Evolutionary conservation across 2,329 filamentous ascomycete species (phyloP), one percentile per base, ranked within the genome.

Genomic region (Cordyceps militaris): DNA sequence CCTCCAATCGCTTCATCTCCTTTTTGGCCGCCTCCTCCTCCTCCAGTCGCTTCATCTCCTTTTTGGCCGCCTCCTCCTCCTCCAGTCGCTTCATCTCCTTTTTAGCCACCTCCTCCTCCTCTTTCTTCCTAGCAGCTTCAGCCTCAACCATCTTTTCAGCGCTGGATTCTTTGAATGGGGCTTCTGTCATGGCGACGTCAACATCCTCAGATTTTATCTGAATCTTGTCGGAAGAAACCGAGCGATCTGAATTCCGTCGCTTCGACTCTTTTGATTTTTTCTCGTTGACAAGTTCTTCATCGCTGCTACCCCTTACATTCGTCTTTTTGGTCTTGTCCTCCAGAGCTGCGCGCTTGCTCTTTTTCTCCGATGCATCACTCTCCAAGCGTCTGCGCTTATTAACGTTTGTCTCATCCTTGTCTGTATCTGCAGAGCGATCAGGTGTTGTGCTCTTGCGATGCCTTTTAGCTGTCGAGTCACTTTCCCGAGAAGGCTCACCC

Each of bases 371-470:
- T 44, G 66, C 57, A 16, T 85, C 82, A 1, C 68, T 64, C 59
- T 86, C 83, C 3, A 87, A 65, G 34, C 81, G 82, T 58, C 84
- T 75, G 62, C 79, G 74, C 66, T 87, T 87, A 19, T 73, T 61
- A 16, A 81, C 76, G 9, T 66, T 74, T 56, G 68, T 66, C 30
- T 76, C 74, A 32, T 84, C 81, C 63, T 80, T 83, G 14, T 83
- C 80, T 1, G 71, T 73, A 21, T 76, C 73, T 59, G 75, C 79
- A n/a, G 74, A 74, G 40, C 69, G 68, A 28, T 84, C 80, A 2
- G 84, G 83, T 0, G 83, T 85, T 51, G 78, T 75, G 62, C 84
- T 87, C 30, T 76, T 74, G 28, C 84, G 76, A 63, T 81, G 80
- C 43, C 84, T 75, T 67, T 86, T 87, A n/a, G 74, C 67, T 7